These are phyloP conservation scores for Hawksworthiomyces lignivorus DNA, from an alignment of 2,329 filamentous ascomycete species.

Conservation along the genomic window DNA sequence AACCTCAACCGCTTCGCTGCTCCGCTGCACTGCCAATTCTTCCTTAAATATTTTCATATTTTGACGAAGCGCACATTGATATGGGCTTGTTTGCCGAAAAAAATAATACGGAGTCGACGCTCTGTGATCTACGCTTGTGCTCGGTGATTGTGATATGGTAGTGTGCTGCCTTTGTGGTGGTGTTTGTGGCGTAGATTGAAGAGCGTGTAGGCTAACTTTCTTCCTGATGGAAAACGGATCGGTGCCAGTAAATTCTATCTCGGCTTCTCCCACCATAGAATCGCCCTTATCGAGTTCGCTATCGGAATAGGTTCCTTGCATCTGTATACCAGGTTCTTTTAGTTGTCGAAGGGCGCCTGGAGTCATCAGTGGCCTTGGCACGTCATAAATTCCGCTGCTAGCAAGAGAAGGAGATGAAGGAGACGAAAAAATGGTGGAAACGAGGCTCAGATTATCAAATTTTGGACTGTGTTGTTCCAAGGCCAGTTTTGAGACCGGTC, in stretches of 20 bases:
- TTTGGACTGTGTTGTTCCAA: too few species aligned
- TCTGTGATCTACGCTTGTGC: neutral
- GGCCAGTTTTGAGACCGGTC: too few species aligned
- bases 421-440: neutral
- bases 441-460: too few species aligned
- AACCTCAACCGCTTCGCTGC: too few species aligned
- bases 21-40: neutral
- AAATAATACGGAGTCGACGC: constrained; percentile 26
- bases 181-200: constrained; percentile 11
- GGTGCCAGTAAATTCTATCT: too few species aligned
- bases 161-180: neutral
- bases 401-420: constrained; percentile 13
- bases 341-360: constrained; percentile 9
- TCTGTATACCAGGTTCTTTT: constrained; percentile 12
- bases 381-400: constrained; percentile 12
- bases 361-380: neutral
- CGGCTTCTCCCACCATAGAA: too few species aligned
- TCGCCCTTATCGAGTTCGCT: too few species aligned
- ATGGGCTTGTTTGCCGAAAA: constrained; percentile 49
- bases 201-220: constrained; percentile 5
- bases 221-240: constrained; percentile 11
- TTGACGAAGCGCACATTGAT: constrained; percentile 42
- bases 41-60: constrained; percentile 33
- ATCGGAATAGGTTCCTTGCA: too few species aligned
- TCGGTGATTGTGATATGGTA: neutral